Evolutionary conservation across 331 rosid genomes (phyloP).

Genomic region (Cydonia oblonga): DNA sequence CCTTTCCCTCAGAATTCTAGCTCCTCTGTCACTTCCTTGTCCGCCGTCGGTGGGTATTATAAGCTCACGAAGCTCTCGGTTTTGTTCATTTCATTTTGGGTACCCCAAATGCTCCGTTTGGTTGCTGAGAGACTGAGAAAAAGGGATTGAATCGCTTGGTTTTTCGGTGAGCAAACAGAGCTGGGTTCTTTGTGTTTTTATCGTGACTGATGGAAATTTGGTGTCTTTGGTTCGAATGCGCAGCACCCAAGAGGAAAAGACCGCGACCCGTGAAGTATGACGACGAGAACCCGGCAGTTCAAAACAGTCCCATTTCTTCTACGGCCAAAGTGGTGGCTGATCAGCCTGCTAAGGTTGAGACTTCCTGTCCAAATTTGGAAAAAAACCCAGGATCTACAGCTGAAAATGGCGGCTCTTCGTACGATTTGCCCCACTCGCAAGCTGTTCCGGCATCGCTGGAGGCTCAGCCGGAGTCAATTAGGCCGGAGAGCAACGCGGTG

Average conservation of each 20-base stretch:
- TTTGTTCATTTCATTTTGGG: slow-evolving; percentile 1
- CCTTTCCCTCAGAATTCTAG: slow-evolving; percentile 52
- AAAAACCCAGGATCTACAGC: slow-evolving; percentile 43
- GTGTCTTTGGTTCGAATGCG: neutral
- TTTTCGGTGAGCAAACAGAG: slow-evolving; percentile 17
- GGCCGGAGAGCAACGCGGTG: slow-evolving; percentile 29
- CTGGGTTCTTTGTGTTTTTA: neutral
- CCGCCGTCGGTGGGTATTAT: slow-evolving; percentile 65
- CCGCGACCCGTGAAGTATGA: slow-evolving; percentile 73
- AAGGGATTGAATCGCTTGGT: neutral
- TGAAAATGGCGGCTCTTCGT: slow-evolving; percentile 37
- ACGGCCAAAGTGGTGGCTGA: slow-evolving; percentile 31
- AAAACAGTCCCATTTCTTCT: slow-evolving; percentile 47
- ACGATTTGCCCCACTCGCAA: slow-evolving; percentile 24
- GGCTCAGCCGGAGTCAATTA: slow-evolving; percentile 34
- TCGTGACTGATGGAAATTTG: slow-evolving; percentile 1
- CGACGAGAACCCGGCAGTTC: slow-evolving; percentile 44
- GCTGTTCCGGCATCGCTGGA: slow-evolving; percentile 14
- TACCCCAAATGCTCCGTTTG: slow-evolving; percentile 15
- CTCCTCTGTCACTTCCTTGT: slow-evolving; percentile 37
- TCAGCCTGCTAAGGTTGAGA: slow-evolving; percentile 43
- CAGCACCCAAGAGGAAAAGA: slow-evolving; percentile 85
- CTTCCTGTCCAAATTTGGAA: slow-evolving; percentile 31
- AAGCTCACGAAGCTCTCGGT: slow-evolving; percentile 2
- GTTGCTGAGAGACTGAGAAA: slow-evolving; percentile 12